A percentile compares a stretch with the other conserved stretches of the same genome.
Evolutionary conservation across 805 yeast species (phyloP).

Genomic region (Wickerhamiella spandovensis): DNA sequence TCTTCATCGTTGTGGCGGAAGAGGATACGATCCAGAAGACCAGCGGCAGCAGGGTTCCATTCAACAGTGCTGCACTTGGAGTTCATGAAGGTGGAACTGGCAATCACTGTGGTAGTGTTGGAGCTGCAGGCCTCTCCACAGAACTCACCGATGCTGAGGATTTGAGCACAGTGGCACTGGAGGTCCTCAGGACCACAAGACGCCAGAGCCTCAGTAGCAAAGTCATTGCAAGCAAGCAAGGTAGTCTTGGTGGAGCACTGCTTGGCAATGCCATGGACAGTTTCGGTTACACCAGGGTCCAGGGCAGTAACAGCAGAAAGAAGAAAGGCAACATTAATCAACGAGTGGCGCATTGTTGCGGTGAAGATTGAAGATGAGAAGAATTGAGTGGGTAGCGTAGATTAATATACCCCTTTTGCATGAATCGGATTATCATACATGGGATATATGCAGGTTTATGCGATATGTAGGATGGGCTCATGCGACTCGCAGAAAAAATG

Average conservation of each 20-base stretch:
- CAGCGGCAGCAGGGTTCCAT: background rate
- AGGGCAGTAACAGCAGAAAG: background rate
- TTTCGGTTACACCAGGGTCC: background rate
- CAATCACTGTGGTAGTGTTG: background rate
- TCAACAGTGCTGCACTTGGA: background rate
- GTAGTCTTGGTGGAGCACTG: constrained; percentile 2
- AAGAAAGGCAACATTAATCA: background rate
- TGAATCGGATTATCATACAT: too few species aligned
- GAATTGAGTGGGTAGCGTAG: too few species aligned
- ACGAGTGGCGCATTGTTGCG: background rate
- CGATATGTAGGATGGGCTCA: background rate
- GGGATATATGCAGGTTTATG: background rate
- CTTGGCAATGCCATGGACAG: background rate
- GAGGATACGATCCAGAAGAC: background rate
- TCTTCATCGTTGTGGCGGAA: constrained; percentile 3
- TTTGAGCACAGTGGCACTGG: constrained; percentile 13
- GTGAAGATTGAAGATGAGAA: background rate
- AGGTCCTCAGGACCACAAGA: constrained; percentile 10
- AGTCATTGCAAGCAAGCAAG: constrained; percentile 9
- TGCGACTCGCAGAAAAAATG: too few species aligned
- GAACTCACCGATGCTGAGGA: constrained; percentile 7
- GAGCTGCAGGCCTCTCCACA: constrained; percentile 6
- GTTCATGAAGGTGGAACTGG: background rate
- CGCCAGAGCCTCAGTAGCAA: constrained; percentile 8
- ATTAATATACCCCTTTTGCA: too few species aligned